Evolutionary conservation across 805 yeast species (phyloP).

Genomic region (Candida wancherniae): DNA sequence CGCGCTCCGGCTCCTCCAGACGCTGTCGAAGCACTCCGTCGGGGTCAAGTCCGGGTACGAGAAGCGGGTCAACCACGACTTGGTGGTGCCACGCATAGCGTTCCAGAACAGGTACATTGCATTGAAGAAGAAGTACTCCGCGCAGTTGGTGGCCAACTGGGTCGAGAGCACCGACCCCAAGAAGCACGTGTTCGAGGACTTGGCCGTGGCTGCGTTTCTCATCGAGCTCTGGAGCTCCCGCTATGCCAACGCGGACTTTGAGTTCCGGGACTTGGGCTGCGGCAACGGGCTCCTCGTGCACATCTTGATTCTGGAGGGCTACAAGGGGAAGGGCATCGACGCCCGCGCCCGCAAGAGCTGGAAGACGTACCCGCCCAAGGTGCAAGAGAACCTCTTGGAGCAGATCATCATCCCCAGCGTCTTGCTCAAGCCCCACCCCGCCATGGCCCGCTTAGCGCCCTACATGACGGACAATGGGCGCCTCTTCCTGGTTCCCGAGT

Average conservation of each 20-base stretch:
- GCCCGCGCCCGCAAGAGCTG: conserved; percentile 88
- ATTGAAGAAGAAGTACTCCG: conserved; percentile 78
- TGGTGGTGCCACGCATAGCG: conserved; percentile 72
- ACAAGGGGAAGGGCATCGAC: conserved; percentile 78
- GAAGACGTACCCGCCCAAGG: conserved; percentile 65
- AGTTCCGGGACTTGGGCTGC: conserved; percentile 88
- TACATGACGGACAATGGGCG: conserved; percentile 57
- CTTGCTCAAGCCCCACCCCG: conserved; percentile 66
- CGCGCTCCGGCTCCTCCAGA: conserved; percentile 71
- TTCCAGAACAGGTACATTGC: conserved; percentile 80
- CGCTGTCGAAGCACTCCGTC: conserved; percentile 75
- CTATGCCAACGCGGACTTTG: conserved; percentile 45
- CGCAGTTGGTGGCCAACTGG: conserved; percentile 74
- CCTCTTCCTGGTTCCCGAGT: conserved; percentile 49
- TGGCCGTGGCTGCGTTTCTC: conserved; percentile 91
- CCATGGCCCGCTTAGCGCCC: conserved; percentile 49
- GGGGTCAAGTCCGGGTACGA: conserved; percentile 84
- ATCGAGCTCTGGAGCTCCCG: conserved; percentile 74
- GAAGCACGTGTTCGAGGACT: conserved; percentile 94
- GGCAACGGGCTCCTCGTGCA: conserved; percentile 88
- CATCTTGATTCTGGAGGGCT: conserved; percentile 74
- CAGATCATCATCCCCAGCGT: conserved; percentile 81
- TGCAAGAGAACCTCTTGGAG: conserved; percentile 56
- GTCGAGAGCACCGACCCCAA: conserved; percentile 91
- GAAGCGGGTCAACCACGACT: conserved; percentile 84